phyloP scores from a whole-genome alignment of 768 basidiomycete species.

The Pleurotus sapidus region DNA sequence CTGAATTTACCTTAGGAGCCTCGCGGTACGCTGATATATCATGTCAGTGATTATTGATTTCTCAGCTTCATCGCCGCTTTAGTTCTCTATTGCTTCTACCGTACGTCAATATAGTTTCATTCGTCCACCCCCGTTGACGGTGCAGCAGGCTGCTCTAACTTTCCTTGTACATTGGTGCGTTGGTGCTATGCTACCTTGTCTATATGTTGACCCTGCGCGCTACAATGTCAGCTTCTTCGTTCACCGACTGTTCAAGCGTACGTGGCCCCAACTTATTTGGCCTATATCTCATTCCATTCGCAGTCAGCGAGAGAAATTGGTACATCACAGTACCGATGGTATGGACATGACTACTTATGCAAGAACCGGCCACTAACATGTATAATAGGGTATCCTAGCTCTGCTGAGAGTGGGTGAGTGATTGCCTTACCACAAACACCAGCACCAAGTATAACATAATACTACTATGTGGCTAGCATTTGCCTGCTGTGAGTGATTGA shows the following conservation, averaged over 20 bases:
- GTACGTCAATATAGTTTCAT: too few relatives aligned
- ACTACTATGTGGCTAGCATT: constrained; percentile 12
- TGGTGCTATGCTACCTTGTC: background rate
- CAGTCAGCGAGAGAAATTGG: constrained; percentile 36
- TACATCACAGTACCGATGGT: constrained; percentile 30
- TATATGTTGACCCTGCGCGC: too few relatives aligned
- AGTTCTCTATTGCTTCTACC: too few relatives aligned
- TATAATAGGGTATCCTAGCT: constrained; percentile 20
- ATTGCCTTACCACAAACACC: background rate
- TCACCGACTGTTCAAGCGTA: constrained; percentile 35
- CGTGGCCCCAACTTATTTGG: constrained; percentile 12
- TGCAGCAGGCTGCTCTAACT: background rate
- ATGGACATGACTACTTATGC: constrained; percentile 4
- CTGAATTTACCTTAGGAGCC: constrained; percentile 4
- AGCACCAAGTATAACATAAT: background rate
- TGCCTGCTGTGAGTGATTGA: constrained; percentile 22
- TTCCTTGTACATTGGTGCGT: constrained; percentile 10
- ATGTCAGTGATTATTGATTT: background rate
- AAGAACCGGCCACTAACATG: background rate
- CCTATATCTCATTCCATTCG: background rate
- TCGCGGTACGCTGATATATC: background rate
- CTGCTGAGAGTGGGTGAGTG: constrained; percentile 24
- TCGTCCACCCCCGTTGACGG: background rate
- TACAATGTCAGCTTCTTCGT: constrained; percentile 28
- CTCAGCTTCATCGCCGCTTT: background rate